phyloP scores from a whole-genome alignment of 2,329 filamentous ascomycete species.

The Cadophora gregata region DNA sequence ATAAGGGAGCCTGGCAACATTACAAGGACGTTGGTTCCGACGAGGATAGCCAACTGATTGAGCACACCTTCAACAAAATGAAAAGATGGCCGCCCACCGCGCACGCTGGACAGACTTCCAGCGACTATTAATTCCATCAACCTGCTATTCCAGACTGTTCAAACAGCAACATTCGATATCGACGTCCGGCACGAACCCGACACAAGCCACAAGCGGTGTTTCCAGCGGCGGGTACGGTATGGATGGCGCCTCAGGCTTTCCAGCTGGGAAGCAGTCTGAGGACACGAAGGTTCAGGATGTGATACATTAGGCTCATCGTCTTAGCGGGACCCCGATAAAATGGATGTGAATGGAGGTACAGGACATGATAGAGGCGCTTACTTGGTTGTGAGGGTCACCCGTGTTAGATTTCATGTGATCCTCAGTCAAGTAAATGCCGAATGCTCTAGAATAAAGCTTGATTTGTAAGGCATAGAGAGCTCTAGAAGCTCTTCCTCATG shows the following conservation, averaged over 20 bases:
- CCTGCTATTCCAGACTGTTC: constrained; percentile 9
- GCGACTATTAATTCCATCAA: constrained; percentile 13
- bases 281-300: background rate
- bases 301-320: background rate
- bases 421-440: no score
- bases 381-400: background rate
- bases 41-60: constrained; percentile 14
- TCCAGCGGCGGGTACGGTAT: background rate
- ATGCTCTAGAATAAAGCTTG: no score
- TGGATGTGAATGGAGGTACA: background rate
- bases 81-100: constrained; percentile 14
- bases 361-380: background rate
- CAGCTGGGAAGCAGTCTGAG: background rate
- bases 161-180: constrained; percentile 11
- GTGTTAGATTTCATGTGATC: no score
- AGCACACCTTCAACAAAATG: constrained; percentile 16
- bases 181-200: background rate
- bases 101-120: constrained; percentile 13
- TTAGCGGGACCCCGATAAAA: background rate
- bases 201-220: background rate
- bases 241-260: background rate
- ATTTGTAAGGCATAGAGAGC: no score
- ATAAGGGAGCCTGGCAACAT: constrained; percentile 15
- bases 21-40: constrained; percentile 21
- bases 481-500: no score